Evolutionary conservation across 2,329 filamentous ascomycete species (phyloP).

Genomic region (Aureobasidium vineae): DNA sequence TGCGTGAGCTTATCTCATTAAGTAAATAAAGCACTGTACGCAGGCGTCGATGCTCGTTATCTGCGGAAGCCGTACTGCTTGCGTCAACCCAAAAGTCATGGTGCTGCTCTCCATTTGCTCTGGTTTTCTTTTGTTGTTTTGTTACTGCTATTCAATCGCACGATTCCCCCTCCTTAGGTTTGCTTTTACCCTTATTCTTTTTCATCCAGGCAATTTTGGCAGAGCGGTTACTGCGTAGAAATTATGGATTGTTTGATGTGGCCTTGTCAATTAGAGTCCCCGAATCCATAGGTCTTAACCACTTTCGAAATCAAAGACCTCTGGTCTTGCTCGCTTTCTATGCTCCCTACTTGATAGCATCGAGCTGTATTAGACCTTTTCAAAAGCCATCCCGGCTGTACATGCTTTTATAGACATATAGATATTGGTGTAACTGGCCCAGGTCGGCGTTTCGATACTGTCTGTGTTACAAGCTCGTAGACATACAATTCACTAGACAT

Average conservation of each 20-base stretch:
- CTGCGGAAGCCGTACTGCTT: background rate
- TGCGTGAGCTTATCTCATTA: constrained; percentile 13
- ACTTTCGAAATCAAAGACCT: background rate
- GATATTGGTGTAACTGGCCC: background rate
- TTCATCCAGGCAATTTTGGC: background rate
- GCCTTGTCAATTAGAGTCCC: background rate
- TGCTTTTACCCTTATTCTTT: background rate
- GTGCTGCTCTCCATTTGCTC: background rate
- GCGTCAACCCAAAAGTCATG: background rate
- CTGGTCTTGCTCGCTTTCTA: background rate
- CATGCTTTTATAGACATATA: background rate
- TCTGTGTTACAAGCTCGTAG: background rate
- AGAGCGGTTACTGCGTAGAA: background rate
- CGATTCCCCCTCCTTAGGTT: constrained; percentile 25
- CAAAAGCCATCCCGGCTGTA: background rate
- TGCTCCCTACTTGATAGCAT: background rate
- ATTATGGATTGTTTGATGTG: background rate
- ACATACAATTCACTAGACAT: background rate
- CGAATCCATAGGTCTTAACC: background rate
- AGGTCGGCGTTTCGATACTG: background rate
- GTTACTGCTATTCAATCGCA: constrained; percentile 13
- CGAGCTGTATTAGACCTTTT: background rate
- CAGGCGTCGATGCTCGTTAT: constrained; percentile 15
- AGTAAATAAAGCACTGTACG: constrained; percentile 13
- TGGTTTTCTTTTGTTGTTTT: constrained; percentile 1